Base-by-base conservation (phyloP, 2,329 filamentous ascomycete genomes). In the Exophiala aquamarina region DNA sequence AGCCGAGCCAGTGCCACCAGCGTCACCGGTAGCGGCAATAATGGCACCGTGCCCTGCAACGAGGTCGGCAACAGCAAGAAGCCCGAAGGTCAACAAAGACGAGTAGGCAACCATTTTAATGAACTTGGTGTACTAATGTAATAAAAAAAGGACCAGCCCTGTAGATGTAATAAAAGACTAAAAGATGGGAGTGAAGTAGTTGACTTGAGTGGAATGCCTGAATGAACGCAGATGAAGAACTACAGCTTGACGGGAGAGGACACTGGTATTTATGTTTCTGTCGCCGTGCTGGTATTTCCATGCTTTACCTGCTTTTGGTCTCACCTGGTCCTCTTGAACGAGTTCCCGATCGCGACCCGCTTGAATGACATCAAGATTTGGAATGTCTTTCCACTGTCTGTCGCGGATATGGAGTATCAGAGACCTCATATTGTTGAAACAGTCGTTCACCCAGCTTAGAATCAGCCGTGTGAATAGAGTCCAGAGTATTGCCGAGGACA, bases 21-120 rank as follows among this genome's bases (percentile, higher is more conserved):
- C 70, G 57, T 84, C 70, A 49, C 81, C 82, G 31, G 71, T 72
- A 23, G 82, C 82, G 38, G 66, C 66, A 59, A 76, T 74, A 66
- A 86, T 83, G 57, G 76, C 80, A 50, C 74, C 73, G 71, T 86
- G 82, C 60, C 76, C 79, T 55, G 79, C 72, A 54, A 78, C 81
- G 42, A 84, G 73, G 55, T 75, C 68, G 59, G 73, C 73, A 52
- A 74, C 68, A 57, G 77, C 70, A 61, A 83, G 63, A 65, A 81
- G 69, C 61, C 73, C 68, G 61, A 79, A 45, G 40, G 45, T 38
- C 41, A 52, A 15, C 13, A 41, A 34, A 18, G 39, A 29, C 38
- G 44, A 37, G 18, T 32, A 47, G 3, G 39, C 23, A 20, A 47
- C 43, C 48, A 51, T 51, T 39, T 8, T 43, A 28, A 48, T 23